These are phyloP conservation scores for Centella asiatica DNA, from an alignment of 129 eudicot genomes.

Conservation along the genomic window DNA sequence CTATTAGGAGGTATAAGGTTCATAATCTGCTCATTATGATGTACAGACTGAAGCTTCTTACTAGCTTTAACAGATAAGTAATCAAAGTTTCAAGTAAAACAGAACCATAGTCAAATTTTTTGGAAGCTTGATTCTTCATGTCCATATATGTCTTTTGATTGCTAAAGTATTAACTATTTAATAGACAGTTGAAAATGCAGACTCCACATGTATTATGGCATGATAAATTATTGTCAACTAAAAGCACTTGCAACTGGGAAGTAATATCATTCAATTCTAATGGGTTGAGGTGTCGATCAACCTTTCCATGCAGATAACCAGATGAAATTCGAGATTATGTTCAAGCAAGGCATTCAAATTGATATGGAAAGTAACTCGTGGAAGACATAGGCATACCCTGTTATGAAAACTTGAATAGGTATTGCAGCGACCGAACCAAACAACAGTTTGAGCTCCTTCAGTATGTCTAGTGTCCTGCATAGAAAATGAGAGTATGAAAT, in stretches of 20 bases:
- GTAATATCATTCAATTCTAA: too few species aligned
- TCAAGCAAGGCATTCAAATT: neutral
- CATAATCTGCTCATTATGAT: neutral
- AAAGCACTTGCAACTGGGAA: neutral
- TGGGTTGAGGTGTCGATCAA: neutral
- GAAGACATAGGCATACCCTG: conserved; percentile 44
- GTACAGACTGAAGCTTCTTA: neutral
- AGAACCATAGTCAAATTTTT: neutral
- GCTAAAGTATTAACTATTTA: too few species aligned
- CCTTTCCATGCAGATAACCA: neutral
- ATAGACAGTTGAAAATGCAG: neutral
- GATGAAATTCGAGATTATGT: neutral
- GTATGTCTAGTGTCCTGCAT: conserved; percentile 62
- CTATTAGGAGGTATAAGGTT: neutral
- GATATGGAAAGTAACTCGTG: neutral
- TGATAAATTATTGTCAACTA: neutral
- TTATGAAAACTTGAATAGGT: conserved; percentile 67
- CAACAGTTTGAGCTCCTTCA: conserved; percentile 48
- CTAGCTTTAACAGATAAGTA: too few species aligned
- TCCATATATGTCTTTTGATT: neutral
- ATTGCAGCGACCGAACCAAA: conserved; percentile 51
- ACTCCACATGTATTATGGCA: neutral
- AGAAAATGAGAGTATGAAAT: conserved; percentile 12
- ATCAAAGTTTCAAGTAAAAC: neutral
- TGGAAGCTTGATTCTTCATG: neutral